A percentile compares a stretch with the other conserved stretches of the same genome.
Conservation (phyloP, 2,329 filamentous ascomycete species). For the Saccharata proteae region DNA sequence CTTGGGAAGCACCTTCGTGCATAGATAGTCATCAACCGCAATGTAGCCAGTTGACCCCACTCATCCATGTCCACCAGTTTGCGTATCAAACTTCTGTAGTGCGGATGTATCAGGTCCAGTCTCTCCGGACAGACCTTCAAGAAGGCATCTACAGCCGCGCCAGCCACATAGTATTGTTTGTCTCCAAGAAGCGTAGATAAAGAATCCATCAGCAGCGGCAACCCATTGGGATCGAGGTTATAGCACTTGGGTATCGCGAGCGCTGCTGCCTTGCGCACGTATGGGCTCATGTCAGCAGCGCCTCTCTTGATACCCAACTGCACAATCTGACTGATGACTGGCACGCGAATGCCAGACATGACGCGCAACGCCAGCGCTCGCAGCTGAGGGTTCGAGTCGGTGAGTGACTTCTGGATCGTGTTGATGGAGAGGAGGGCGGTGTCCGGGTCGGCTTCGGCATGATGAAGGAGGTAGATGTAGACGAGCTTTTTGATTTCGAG, state of each 20-base stretch:
- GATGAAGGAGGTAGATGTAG: constrained; percentile 94
- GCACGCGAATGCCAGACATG: constrained; percentile 95
- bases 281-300: constrained; percentile 82
- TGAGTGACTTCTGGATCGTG: constrained; percentile 95
- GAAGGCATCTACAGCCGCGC: constrained; percentile 81
- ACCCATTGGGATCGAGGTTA: constrained; percentile 70
- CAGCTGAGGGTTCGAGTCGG: constrained; percentile 80
- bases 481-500: constrained; percentile 96
- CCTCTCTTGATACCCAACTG: constrained; percentile 92
- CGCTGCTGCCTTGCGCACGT: constrained; percentile 85
- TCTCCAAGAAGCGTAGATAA: constrained; percentile 69
- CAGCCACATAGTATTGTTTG: constrained; percentile 92
- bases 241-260: constrained; percentile 95
- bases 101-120: constrained; percentile 78
- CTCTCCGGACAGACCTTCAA: constrained; percentile 79
- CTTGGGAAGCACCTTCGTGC: constrained; percentile 77
- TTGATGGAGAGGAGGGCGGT: constrained; percentile 94
- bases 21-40: constrained; percentile 75
- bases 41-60: constrained; percentile 81
- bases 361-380: constrained; percentile 86
- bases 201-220: constrained; percentile 76
- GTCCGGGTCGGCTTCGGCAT: constrained; percentile 93
- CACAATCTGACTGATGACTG: constrained; percentile 95
- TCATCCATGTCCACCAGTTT: constrained; percentile 99
- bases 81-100: constrained; percentile 73